phyloP scores from a whole-genome alignment of 768 basidiomycete species.

The Dacryopinax spathularia region DNA sequence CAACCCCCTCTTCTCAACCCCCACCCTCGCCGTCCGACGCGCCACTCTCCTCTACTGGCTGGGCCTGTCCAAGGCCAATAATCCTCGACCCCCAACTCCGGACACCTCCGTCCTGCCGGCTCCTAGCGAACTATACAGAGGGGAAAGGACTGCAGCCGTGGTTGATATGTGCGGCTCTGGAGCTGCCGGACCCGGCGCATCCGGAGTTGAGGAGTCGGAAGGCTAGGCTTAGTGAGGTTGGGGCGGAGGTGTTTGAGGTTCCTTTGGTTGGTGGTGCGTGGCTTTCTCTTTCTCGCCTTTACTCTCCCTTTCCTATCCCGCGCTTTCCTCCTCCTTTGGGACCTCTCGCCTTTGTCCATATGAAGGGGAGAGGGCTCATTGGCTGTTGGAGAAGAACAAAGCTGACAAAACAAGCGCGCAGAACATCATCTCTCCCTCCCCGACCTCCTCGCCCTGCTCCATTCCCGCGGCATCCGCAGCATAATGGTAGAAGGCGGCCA shows the following conservation, averaged over 20 bases:
- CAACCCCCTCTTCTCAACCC: slow-evolving; percentile 19
- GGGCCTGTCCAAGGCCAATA: slow-evolving; percentile 75
- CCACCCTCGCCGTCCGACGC: slow-evolving; percentile 15
- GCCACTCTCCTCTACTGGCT: slow-evolving; percentile 21
- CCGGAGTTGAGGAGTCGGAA: slow-evolving; percentile 26
- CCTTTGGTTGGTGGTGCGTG: slow-evolving; percentile 26
- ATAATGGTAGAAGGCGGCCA: slow-evolving; percentile 98
- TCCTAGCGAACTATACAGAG: slow-evolving; percentile 47
- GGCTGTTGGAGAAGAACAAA: slow-evolving; percentile 10
- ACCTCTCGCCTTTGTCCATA: background rate
- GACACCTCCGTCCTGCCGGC: slow-evolving; percentile 49
- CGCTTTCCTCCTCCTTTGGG: slow-evolving; percentile 6
- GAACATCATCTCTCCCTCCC: slow-evolving; percentile 32
- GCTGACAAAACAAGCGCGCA: background rate
- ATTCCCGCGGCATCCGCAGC: slow-evolving; percentile 43
- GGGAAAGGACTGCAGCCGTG: slow-evolving; percentile 56
- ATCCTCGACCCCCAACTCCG: slow-evolving; percentile 68
- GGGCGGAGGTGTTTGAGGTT: slow-evolving; percentile 50
- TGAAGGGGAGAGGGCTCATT: background rate
- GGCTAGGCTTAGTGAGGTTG: slow-evolving; percentile 41
- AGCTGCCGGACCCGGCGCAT: slow-evolving; percentile 9
- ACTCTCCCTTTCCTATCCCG: background rate
- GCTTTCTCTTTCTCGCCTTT: background rate
- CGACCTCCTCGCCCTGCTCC: slow-evolving; percentile 38
- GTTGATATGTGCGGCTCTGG: slow-evolving; percentile 40